These are phyloP conservation scores for Debaryomyces tyrocola DNA, from an alignment of 805 yeast genomes.

Conservation along the genomic window DNA sequence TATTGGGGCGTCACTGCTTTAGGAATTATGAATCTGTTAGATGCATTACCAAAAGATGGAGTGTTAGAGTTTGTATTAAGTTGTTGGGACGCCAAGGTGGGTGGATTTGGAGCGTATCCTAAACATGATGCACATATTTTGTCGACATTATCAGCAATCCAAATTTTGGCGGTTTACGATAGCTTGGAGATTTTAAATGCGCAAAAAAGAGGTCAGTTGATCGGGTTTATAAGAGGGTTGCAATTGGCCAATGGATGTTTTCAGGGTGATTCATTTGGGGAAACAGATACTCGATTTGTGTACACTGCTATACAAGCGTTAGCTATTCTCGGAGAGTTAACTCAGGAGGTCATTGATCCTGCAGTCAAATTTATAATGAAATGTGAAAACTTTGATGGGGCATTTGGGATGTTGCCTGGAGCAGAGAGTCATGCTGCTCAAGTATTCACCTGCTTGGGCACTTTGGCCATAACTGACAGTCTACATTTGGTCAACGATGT, in stretches of 20 bases:
- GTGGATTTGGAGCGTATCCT: conserved; percentile 91
- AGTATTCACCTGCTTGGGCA: conserved; percentile 80
- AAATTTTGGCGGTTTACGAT: conserved; percentile 68
- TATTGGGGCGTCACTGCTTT: conserved; percentile 94
- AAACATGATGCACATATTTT: conserved; percentile 85
- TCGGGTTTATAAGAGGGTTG: conserved; percentile 32
- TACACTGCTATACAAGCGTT: conserved; percentile 78
- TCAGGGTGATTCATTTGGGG: conserved; percentile 90
- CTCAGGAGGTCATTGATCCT: conserved; percentile 52
- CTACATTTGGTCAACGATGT: conserved; percentile 45
- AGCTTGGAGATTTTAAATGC: conserved; percentile 46
- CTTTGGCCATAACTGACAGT: conserved; percentile 66
- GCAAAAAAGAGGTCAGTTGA: conserved; percentile 25
- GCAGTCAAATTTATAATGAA: conserved; percentile 63
- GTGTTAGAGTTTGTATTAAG: conserved; percentile 66
- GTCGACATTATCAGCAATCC: conserved; percentile 84
- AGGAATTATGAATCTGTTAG: conserved; percentile 52
- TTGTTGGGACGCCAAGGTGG: conserved; percentile 59
- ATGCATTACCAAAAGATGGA: conserved; percentile 57
- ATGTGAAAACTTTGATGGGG: conserved; percentile 94
- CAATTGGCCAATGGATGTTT: conserved; percentile 71
- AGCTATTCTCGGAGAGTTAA: conserved; percentile 64
- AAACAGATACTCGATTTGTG: conserved; percentile 87
- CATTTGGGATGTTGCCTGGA: conserved; percentile 90
- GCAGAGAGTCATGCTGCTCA: conserved; percentile 96